These are phyloP conservation scores for Penicillium frequentans DNA, from an alignment of 2,329 filamentous ascomycete species.

Conservation along the genomic window DNA sequence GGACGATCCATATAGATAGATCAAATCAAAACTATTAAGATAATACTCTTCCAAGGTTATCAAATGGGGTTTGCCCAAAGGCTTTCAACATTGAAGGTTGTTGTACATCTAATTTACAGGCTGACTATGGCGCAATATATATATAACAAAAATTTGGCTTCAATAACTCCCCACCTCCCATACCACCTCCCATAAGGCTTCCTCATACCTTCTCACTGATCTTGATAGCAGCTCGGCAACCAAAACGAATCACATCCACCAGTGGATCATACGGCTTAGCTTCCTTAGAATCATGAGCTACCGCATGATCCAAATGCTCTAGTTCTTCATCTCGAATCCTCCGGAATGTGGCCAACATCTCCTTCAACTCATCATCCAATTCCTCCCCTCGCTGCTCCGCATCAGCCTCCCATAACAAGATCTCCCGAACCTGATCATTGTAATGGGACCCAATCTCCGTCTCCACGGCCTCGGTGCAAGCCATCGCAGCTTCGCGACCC, in stretches of 20 bases:
- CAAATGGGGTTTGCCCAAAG: background rate
- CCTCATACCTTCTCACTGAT: conserved; percentile 56
- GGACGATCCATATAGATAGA: too few relatives aligned
- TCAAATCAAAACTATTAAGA: too few relatives aligned
- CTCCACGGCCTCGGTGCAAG: conserved; percentile 96
- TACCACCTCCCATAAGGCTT: too few relatives aligned
- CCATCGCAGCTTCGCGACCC: conserved; percentile 94
- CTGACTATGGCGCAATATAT: background rate
- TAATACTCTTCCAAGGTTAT: too few relatives aligned
- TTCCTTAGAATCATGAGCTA: conserved; percentile 88
- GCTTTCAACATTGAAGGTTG: background rate
- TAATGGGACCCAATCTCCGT: conserved; percentile 97
- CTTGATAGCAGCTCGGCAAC: conserved; percentile 91
- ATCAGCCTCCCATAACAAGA: conserved; percentile 77
- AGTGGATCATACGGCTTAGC: conserved; percentile 87
- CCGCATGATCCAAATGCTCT: conserved; percentile 92
- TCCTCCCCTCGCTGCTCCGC: conserved; percentile 78
- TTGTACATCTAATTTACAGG: background rate
- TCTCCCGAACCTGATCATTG: conserved; percentile 80
- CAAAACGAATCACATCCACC: conserved; percentile 82
- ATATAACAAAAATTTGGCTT: background rate
- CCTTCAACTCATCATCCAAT: conserved; percentile 72
- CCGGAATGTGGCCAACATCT: conserved; percentile 71
- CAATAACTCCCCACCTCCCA: background rate
- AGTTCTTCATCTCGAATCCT: conserved; percentile 92